Conservation (phyloP, 345 rosid species). For the Gossypioides kirkii region DNA sequence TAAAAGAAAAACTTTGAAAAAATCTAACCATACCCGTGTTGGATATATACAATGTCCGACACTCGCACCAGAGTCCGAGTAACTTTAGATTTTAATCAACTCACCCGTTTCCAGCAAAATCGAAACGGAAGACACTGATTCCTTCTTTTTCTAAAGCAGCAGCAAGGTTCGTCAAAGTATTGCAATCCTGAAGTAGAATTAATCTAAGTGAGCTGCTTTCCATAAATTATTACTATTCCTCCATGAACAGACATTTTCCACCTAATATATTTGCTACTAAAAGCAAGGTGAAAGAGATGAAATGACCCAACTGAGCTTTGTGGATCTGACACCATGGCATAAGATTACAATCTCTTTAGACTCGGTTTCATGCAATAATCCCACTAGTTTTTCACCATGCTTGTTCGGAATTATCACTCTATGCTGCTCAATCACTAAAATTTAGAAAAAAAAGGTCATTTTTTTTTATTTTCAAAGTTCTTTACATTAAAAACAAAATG, state of each 20-base stretch:
- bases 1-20: too few species aligned
- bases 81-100: slow-evolving; percentile 3
- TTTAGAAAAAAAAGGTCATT: neutral
- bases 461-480: neutral
- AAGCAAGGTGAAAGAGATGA: neutral
- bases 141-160: slow-evolving; percentile 65
- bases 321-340: slow-evolving; percentile 72
- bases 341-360: slow-evolving; percentile 54
- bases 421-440: slow-evolving; percentile 21
- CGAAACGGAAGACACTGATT: slow-evolving; percentile 69
- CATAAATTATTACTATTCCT: neutral
- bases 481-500: neutral
- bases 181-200: slow-evolving; percentile 34
- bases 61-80: neutral
- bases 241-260: neutral
- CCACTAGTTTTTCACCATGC: slow-evolving; percentile 58
- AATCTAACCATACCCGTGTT: too few species aligned
- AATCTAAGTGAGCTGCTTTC: neutral
- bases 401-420: slow-evolving; percentile 43
- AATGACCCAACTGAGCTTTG: slow-evolving; percentile 40
- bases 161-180: slow-evolving; percentile 53
- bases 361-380: slow-evolving; percentile 66
- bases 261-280: too few species aligned
- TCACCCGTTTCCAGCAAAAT: slow-evolving; percentile 78
- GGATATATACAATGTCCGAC: neutral